Evolutionary conservation across 176 grass and related monocot species (phyloP), one percentile per base, ranked within the genome.

Genomic region (Aegilops sharonensis): DNA sequence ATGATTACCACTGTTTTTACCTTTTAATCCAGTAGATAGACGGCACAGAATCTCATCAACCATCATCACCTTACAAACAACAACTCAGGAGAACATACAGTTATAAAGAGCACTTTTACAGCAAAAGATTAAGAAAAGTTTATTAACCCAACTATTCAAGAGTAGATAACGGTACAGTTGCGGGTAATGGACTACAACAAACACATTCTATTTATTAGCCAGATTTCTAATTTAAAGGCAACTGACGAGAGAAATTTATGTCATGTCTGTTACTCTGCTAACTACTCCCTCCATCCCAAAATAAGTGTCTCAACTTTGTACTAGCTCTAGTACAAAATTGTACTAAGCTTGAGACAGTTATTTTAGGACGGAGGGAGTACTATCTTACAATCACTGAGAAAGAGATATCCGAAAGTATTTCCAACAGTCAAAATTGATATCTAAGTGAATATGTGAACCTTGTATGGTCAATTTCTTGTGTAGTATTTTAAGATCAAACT

Each of bases 151-250:
- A 39, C n/a, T 30, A 52, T 82, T 64, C 64, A 78, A 29, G 39
- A 64, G 64, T 30, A 27, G 15, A 78, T n/a, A 56, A 78, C 6
- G 65, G 2, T 78, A 68, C 20, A 77, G 9, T 11, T 77, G 21
- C 66, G 21, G 43, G 9, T 8, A 37, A 13, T 77, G 21, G 43
- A 73, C 54, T 14, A 57, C 34, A 78, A 78, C 63, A 67, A 78
- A 48, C 32, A 40, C 12, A 78, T 86, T 64, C 59, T 57, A 82
- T 78, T 86, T 43, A 71, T 27, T 76, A 72, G 17, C 64, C 13
- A 1, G 56, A 69, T 61, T 61, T 24, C 63, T 40, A 68, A 36
- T 45, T 83, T 11, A 59, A 83, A 87, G 47, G 13, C 14, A 78
- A 37, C n/a, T n/a, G n/a, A n/a, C n/a, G n/a, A n/a, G n/a, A n/a